phyloP scores from a whole-genome alignment of 495 filamentous ascomycete genomes.

The Evansstolkia leycettana region DNA sequence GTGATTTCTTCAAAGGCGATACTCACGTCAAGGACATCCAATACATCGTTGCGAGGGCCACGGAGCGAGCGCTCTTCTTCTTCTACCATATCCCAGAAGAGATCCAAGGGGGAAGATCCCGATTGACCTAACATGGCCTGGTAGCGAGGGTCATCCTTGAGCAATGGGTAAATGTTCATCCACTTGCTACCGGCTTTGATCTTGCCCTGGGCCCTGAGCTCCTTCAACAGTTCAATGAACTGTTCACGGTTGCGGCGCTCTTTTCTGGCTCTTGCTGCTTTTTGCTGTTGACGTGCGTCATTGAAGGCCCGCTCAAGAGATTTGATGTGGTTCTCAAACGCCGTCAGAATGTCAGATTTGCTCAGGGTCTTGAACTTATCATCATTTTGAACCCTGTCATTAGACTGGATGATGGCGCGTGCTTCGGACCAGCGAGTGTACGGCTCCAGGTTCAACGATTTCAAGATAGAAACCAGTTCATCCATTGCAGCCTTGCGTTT shows the following conservation, averaged over 20 bases:
- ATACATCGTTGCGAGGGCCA: slow-evolving; percentile 66
- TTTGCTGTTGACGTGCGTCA: slow-evolving; percentile 76
- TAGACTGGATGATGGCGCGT: slow-evolving; percentile 65
- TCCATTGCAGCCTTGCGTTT: slow-evolving; percentile 75
- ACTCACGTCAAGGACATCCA: slow-evolving; percentile 84
- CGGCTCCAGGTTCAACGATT: slow-evolving; percentile 75
- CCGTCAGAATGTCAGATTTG: slow-evolving; percentile 82
- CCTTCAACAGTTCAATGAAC: slow-evolving; percentile 59
- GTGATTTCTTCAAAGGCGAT: background rate
- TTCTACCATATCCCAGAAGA: slow-evolving; percentile 95
- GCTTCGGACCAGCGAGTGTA: slow-evolving; percentile 94
- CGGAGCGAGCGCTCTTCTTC: slow-evolving; percentile 82
- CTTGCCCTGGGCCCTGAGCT: slow-evolving; percentile 63
- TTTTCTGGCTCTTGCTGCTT: slow-evolving; percentile 61
- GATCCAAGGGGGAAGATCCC: slow-evolving; percentile 82
- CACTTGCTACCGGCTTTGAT: slow-evolving; percentile 88
- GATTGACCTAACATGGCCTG: slow-evolving; percentile 71
- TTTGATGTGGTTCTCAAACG: slow-evolving; percentile 93
- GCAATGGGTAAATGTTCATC: slow-evolving; percentile 65
- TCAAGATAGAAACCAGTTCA: slow-evolving; percentile 68
- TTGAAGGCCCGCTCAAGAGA: slow-evolving; percentile 80
- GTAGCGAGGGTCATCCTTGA: slow-evolving; percentile 77
- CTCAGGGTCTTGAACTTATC: slow-evolving; percentile 79
- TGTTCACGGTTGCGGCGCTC: slow-evolving; percentile 78
- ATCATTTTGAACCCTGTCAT: slow-evolving; percentile 69